A percentile compares a stretch with the other conserved stretches of the same genome.
Conservation (phyloP, 148 eudicot species). For the Fagopyrum tataricum region DNA sequence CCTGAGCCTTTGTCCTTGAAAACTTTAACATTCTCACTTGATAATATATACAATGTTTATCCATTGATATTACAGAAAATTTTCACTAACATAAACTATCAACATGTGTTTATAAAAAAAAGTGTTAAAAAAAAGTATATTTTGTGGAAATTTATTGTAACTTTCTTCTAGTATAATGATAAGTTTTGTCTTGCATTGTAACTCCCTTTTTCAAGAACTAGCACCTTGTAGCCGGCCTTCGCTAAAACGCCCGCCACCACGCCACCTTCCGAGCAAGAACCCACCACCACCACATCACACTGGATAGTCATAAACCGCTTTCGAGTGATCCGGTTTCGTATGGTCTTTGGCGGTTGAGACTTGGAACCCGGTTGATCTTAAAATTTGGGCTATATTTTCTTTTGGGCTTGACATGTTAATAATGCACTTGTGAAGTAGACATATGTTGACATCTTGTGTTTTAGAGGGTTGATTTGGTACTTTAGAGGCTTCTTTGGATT, state of each 20-base stretch:
- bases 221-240: conserved; percentile 56
- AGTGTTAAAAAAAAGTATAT: too few species aligned
- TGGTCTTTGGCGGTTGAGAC: conserved; percentile 15
- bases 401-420: conserved; percentile 22
- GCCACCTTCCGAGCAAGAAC: conserved; percentile 74
- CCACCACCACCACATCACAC: conserved; percentile 63
- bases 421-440: conserved; percentile 50
- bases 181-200: conserved; percentile 45
- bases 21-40: too few species aligned
- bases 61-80: too few species aligned
- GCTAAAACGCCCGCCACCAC: conserved; percentile 62
- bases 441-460: conserved; percentile 25
- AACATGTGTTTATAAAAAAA: too few species aligned
- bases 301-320: conserved; percentile 31
- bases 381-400: conserved; percentile 15
- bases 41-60: too few species aligned
- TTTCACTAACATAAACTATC: too few species aligned
- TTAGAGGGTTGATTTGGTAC: background rate
- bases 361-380: conserved; percentile 26
- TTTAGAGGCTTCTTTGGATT: too few species aligned
- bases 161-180: conserved; percentile 69
- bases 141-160: too few species aligned
- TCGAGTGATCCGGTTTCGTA: conserved; percentile 13
- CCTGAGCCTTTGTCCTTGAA: conserved; percentile 65
- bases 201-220: conserved; percentile 60